Evolutionary conservation across 202 grass and related monocot genomes (phyloP).

Genomic region (Dendrocalamus latiflorus): DNA sequence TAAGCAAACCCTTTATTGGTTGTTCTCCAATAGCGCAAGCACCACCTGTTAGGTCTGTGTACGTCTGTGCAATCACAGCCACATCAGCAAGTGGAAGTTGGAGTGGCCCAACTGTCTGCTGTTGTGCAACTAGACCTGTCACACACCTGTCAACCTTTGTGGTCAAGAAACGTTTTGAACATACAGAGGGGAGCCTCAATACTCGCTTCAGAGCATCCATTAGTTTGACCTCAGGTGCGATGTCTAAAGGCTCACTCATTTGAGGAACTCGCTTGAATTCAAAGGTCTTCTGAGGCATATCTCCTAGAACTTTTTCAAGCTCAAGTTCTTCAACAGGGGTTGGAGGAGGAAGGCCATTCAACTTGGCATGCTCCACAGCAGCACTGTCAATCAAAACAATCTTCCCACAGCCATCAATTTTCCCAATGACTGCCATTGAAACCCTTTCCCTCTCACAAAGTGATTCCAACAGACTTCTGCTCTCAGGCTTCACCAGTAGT

Average conservation of each 20-base stretch:
- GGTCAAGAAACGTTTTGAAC: slow-evolving; percentile 88
- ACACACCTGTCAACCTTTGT: slow-evolving; percentile 97
- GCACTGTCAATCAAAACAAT: slow-evolving; percentile 78
- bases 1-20: slow-evolving; percentile 78
- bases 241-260: slow-evolving; percentile 52
- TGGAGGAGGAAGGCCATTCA: slow-evolving; percentile 50
- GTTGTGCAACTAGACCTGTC: slow-evolving; percentile 87
- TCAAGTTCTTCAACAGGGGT: slow-evolving; percentile 71
- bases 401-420: slow-evolving; percentile 70
- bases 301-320: slow-evolving; percentile 84
- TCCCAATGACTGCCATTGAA: slow-evolving; percentile 76
- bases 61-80: slow-evolving; percentile 84
- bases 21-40: slow-evolving; percentile 86
- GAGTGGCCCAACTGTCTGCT: slow-evolving; percentile 85
- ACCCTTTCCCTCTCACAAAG: slow-evolving; percentile 84
- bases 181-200: slow-evolving; percentile 70
- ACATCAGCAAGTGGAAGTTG: slow-evolving; percentile 89
- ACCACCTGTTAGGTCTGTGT: slow-evolving; percentile 73
- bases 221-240: slow-evolving; percentile 61
- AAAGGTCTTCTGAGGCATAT: slow-evolving; percentile 91
- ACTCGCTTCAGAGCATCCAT: slow-evolving; percentile 72
- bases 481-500: slow-evolving; percentile 65
- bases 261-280: slow-evolving; percentile 54
- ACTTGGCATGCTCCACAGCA: slow-evolving; percentile 53
- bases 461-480: slow-evolving; percentile 47